Base-by-base conservation (phyloP, 2,329 filamentous ascomycete species). In the Aspergillus transmontanensis region DNA sequence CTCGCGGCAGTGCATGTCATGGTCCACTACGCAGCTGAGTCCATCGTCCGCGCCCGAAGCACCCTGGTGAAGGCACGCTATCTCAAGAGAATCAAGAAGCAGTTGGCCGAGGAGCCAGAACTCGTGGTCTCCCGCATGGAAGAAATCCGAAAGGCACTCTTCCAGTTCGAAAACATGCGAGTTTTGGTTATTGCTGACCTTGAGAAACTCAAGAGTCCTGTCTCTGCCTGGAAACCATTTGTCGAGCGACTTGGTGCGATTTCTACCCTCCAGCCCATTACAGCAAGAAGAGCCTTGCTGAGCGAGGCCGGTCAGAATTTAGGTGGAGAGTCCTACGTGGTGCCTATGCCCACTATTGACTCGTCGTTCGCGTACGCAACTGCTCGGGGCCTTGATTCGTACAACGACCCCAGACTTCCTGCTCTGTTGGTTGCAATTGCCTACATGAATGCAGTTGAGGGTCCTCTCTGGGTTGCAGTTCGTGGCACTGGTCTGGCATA, bases 401-500 rank as follows among this genome's bases (percentile, higher is more conserved):
- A 90, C 73, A 84, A 86, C 4, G 90, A 97, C 72, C 89, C 93
- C 0, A 85, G 87, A 19, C 83, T 98, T 1, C 93, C 95, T 0
- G 89, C 94, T 2, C 85, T 97, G 58, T 87, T 96, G 76, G 94
- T 99, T 9, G 93, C 94, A 0, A 87, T 93, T 57, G 89, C 93
- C 23, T 98, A 97, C 75, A 89, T 99, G 64, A 94, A 97, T 74
- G 89, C 93, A 0, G 91, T 96, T 21, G 95, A 99, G 78, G 95
- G 95, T 0, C 95, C 95, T 0, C 87, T 99, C 36, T 98, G 95
- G 94, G 90, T 90, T 66, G 92, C 93, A 0, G 91, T 98, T 56
- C 92, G 95, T 54, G 95, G 95, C 61, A 95, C 92, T 50, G 95
- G 95, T 51, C 88, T 98, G 58, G 95, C 95, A 0, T 99, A 99